Percentiles rank a stretch among this genome's conserved stretches.
Evolutionary conservation across 768 basidiomycete genomes (phyloP).

Genomic region (Lactarius indigo): DNA sequence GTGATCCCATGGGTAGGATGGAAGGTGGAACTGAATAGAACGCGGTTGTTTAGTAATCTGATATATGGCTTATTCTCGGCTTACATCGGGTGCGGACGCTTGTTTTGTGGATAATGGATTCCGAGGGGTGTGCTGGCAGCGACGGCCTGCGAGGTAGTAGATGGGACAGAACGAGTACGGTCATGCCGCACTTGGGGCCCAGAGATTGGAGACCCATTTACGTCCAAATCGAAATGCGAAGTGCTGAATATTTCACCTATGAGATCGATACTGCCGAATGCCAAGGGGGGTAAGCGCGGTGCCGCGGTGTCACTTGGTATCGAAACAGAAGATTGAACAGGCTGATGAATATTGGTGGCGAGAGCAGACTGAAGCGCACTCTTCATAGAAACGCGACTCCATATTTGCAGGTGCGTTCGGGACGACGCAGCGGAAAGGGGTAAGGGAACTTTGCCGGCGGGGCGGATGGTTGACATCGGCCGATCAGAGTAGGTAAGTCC

Average conservation of each 20-base stretch:
- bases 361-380: constrained; percentile 25
- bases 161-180: constrained; percentile 24
- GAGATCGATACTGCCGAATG: constrained; percentile 21
- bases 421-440: constrained; percentile 15
- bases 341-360: constrained; percentile 21
- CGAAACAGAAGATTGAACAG: constrained; percentile 1
- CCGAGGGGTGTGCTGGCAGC: neutral
- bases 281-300: constrained; percentile 24
- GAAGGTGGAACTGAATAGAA: constrained; percentile 3
- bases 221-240: constrained; percentile 14
- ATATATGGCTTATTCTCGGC: neutral
- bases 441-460: neutral
- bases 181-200: constrained; percentile 18
- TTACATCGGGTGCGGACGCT: constrained; percentile 10
- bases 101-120: constrained; percentile 5
- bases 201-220: constrained; percentile 1
- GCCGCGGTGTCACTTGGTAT: constrained; percentile 2
- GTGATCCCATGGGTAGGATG: neutral
- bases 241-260: constrained; percentile 26
- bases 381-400: constrained; percentile 26
- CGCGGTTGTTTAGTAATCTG: neutral
- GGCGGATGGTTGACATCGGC: constrained; percentile 3
- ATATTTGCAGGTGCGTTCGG: constrained; percentile 21
- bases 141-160: constrained; percentile 9
- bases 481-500: constrained; percentile 11